Evolutionary conservation across 2,329 filamentous ascomycete species (phyloP), one percentile per base, ranked within the genome.

Genomic region (Thyridium curvatum): DNA sequence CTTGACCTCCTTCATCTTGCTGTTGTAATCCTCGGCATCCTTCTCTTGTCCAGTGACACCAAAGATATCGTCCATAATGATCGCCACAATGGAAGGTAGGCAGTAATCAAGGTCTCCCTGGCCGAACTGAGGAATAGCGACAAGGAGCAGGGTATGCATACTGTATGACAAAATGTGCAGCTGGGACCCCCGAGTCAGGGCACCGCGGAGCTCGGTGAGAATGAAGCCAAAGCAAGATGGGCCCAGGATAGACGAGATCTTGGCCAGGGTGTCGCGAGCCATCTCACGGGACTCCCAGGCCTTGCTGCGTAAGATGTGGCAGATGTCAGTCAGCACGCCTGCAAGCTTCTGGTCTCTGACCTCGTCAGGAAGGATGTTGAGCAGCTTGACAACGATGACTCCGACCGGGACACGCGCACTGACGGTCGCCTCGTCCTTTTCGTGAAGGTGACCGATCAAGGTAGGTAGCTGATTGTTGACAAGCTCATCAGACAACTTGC

Each of bases 21-120:
- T 95, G 40, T 84, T 83, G 58, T 98, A 98, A 38, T 90, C 93
- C 51, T 96, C 89, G 0, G 91, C 91, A 52, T 98, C 93, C 62
- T 98, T 98, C 56, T 98, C 91, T 63, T 95, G 86, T 2, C 93
- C 93, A 28, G 85, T 84, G 6, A 81, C 79, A 21, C 94, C 94
- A 55, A 98, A 98, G 12, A 94, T 93, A 56, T 98, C 94, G 53
- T 98, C 93, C 86, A 98, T 93, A 46, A 97, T 83, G 32, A 98
- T 79, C 2, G 79, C 74, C 34, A 94, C 81, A 32, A 97, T 80
- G 10, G 84, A 74, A 3, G 76, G 67, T 8, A 96, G 68, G 53
- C 90, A 95, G 55, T 96, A 90, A 54, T 98, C 88, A 21, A 98
- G 68, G 50, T 91, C 88, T 17, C 94, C 93, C 14, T 88, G 81